Conservation (phyloP, 2,329 filamentous ascomycete species). For the Dryadomyces sulphureus region DNA sequence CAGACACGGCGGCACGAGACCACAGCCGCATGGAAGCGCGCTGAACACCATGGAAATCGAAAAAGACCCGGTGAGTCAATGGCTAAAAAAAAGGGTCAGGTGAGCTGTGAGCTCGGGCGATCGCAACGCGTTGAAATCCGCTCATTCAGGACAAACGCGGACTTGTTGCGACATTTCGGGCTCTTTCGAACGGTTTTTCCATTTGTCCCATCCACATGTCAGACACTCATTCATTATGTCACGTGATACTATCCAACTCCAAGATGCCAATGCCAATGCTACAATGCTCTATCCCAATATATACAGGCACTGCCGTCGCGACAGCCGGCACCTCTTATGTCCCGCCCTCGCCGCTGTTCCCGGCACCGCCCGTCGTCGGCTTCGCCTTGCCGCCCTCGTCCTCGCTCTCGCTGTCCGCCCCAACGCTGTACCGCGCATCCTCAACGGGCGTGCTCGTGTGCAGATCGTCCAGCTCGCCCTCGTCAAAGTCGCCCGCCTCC, state of each 20-base stretch:
- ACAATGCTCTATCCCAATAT: no score
- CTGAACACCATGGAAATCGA: neutral
- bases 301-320: no score
- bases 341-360: neutral
- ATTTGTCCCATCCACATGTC: no score
- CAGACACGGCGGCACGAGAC: neutral
- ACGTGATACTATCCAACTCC: no score
- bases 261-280: no score
- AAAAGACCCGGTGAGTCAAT: neutral
- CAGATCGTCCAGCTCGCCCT: constrained; percentile 49
- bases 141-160: no score
- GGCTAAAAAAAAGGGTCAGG: neutral
- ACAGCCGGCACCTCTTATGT: neutral
- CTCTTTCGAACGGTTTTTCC: no score
- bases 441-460: constrained; percentile 33
- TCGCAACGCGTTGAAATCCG: no score
- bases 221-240: no score
- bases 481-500: constrained; percentile 51
- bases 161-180: no score
- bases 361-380: neutral
- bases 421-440: constrained; percentile 39
- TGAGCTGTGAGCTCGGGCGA: no score
- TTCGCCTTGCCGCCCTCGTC: constrained; percentile 23
- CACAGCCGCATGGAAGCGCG: neutral
- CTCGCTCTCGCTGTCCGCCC: constrained; percentile 45